Base-by-base conservation (phyloP, 768 basidiomycete species). In the Leccinum subgranulosum region DNA sequence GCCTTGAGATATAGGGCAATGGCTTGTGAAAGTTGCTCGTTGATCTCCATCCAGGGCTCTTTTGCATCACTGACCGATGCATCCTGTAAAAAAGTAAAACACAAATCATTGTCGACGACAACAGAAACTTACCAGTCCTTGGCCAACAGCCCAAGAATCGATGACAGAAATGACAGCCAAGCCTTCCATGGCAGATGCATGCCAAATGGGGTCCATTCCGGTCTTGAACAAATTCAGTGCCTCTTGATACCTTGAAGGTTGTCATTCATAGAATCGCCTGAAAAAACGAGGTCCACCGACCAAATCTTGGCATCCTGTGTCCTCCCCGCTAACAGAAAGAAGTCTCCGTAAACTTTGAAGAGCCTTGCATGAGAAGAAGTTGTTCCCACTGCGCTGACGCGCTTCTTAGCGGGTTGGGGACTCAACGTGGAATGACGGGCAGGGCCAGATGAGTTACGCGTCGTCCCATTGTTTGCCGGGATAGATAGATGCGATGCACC, bases 301-400 rank as follows among this genome's bases (percentile, higher is more conserved):
- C 93, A 93, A 52, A 88, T 79, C 41, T 79, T 74, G 1, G 96
- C 88, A 66, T 98, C 94, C 50, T 85, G 84, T 36, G 84, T 82
- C 60, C 92, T 79, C n/a, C 97, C 96, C 7, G 92, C 82, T 25
- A 98, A 76, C 17, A 98, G 75, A 73, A 89, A 95, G 63, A 97
- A 81, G 70, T 98, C 94, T 1, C 86, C 96, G 14, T 92, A 79
- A 25, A 95, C 80, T 73, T 96, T 98, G 73, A 85, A 90, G 36
- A 96, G 78, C 55, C 96, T 78, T 25, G 89, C 96, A 72, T 90
- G 90, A 3, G 91, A 88, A 9, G 90, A 88, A 14, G 86, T 83
- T 2, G 83, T 81, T 17, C 87, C 84, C 63, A 86, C 78, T 46
- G 80, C 76, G 63, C 84, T 84, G 59, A 82, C 66, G 34, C 90